Base-by-base conservation (phyloP, 345 rosid species). In the Hypericum androsaemum region DNA sequence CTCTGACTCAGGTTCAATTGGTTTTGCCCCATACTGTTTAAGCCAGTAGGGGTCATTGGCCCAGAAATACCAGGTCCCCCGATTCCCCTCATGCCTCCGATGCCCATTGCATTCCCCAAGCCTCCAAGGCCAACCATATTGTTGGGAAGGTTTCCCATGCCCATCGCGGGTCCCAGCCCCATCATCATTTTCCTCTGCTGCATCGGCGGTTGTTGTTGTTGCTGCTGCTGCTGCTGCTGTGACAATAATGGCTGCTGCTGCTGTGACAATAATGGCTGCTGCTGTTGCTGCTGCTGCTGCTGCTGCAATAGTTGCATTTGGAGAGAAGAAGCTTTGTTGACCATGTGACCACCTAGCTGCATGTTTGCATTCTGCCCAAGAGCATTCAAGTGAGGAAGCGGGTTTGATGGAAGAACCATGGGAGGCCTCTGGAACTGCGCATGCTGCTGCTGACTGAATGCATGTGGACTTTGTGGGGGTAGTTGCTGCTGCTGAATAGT, bases 261-360 rank as follows among this genome's bases (percentile, higher is more conserved):
- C 15, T 58, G 77, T 2, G 71, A 83, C 11, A 65, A 84, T 28
- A 63, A 89, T 57, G 71, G 88, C 59, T 75, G 43, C 39, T 12
- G 58, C 8, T 51, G 57, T 0, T 12, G 50, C 10, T 41, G 63
- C 5, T 59, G 63, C 10, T 37, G 64, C 12, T 37, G 64, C 7
- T 38, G 62, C 0, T 57, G 94, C 7, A 86, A 59, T 68, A 74
- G 57, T 78, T 81, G 96, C 68, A 83, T 76, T 65, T 78, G 98
- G 57, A 68, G 77, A 53, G 86, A 7, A 5, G 86, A 58, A 56
- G 75, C 51, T 63, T 80, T 88, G 68, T 77, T 83, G 47, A 69
- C 79, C 87, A 85, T 77, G 71, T 76, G 97, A 65, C 70, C 80
- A 43, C 86, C 82, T 59, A 79, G 57, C 52, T 78, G 97, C 83